These are phyloP conservation scores for Globisporangium carolinianum DNA, from an alignment of 352 stramenopile genomes.

Conservation along the genomic window DNA sequence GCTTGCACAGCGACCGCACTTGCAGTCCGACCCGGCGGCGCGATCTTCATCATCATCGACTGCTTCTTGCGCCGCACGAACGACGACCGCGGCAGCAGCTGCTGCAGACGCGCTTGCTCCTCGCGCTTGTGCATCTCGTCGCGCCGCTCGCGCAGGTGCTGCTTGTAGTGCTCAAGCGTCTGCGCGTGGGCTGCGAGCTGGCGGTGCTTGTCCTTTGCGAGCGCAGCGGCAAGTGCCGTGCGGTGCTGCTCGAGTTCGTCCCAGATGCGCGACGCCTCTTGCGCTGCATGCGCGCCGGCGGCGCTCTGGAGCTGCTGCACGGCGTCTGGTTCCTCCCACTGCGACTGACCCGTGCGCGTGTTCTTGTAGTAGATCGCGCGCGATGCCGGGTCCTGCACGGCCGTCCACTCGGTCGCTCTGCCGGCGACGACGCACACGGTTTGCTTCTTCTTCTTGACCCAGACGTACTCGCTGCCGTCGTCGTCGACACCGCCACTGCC, in stretches of 20 bases:
- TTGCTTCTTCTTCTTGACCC: conserved; percentile 72
- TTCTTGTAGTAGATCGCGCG: conserved; percentile 73
- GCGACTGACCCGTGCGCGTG: conserved; percentile 50
- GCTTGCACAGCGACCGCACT: neutral
- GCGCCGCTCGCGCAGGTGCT: conserved; percentile 34
- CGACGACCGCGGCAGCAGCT: conserved; percentile 51
- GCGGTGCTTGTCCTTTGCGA: conserved; percentile 35
- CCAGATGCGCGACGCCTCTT: conserved; percentile 51
- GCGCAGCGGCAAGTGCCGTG: conserved; percentile 26
- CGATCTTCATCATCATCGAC: conserved; percentile 58
- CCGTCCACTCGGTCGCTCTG: conserved; percentile 50
- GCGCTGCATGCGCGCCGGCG: conserved; percentile 36
- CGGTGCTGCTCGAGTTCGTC: conserved; percentile 44
- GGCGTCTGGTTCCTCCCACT: conserved; percentile 63
- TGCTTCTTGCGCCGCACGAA: conserved; percentile 65
- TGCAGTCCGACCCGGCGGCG: neutral
- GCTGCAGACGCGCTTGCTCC: conserved; percentile 46
- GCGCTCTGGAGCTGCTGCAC: conserved; percentile 47
- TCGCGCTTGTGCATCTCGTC: conserved; percentile 53
- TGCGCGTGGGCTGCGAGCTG: conserved; percentile 26
- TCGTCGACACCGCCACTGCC: conserved; percentile 22
- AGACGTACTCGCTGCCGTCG: conserved; percentile 54
- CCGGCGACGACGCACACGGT: conserved; percentile 58
- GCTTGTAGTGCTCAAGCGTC: conserved; percentile 25
- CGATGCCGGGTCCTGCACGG: conserved; percentile 46